Evolutionary conservation across 2,329 filamentous ascomycete species (phyloP).

Genomic region (Emericellopsis cladophorae): DNA sequence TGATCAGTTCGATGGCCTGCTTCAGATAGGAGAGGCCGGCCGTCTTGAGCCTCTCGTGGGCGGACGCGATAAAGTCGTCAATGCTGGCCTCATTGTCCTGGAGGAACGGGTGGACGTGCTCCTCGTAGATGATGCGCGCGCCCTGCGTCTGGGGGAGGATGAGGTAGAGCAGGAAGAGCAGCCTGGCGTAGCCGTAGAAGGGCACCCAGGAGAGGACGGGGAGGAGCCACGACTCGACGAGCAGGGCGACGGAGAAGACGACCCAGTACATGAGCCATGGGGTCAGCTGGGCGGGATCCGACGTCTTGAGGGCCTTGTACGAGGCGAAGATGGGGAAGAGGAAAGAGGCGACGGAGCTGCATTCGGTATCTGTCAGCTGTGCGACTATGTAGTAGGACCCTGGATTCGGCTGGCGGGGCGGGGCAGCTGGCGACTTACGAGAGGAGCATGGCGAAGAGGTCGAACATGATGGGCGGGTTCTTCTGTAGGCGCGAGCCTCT

Average conservation of each 20-base stretch:
- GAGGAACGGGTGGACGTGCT: conserved; percentile 79
- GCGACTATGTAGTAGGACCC: conserved; percentile 4
- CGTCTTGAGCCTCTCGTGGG: conserved; percentile 65
- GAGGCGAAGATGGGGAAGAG: conserved; percentile 94
- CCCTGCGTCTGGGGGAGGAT: conserved; percentile 97
- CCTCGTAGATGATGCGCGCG: conserved; percentile 72
- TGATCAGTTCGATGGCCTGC: conserved; percentile 56
- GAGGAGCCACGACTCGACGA: conserved; percentile 76
- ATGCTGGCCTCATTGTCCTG: conserved; percentile 77
- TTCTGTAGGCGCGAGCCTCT: too few species aligned
- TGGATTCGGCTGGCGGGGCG: conserved; percentile 8
- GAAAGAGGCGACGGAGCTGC: conserved; percentile 73
- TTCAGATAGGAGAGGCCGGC: conserved; percentile 68
- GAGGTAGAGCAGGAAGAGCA: conserved; percentile 81
- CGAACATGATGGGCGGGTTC: conserved; percentile 48
- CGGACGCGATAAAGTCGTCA: conserved; percentile 74
- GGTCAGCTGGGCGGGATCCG: conserved; percentile 75
- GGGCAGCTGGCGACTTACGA: conserved; percentile 43
- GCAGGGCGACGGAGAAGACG: conserved; percentile 67
- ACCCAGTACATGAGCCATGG: conserved; percentile 99
- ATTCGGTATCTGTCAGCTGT: conserved; percentile 3
- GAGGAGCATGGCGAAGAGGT: conserved; percentile 63
- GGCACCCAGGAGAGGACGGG: conserved; percentile 87
- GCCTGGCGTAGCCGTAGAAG: conserved; percentile 85
- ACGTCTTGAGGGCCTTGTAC: conserved; percentile 92